phyloP scores from a whole-genome alignment of 148 eudicot species.

The Camellia granthamiana region DNA sequence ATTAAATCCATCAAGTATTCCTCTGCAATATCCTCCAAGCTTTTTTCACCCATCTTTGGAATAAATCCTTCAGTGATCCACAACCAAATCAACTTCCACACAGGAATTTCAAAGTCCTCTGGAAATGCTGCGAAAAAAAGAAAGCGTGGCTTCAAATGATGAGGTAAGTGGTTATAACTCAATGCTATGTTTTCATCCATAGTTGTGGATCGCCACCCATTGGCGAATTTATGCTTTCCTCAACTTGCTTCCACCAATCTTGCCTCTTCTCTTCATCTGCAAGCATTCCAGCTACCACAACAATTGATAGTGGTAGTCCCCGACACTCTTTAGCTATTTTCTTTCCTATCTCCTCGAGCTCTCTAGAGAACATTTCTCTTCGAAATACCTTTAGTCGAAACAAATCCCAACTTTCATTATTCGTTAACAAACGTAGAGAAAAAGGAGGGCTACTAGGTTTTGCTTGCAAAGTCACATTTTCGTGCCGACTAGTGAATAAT shows the following conservation, averaged over 20 bases:
- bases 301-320: constrained; percentile 39
- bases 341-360: constrained; percentile 7
- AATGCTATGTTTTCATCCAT: constrained; percentile 15
- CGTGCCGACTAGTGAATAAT: constrained; percentile 21
- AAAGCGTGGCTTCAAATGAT: constrained; percentile 30
- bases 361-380: constrained; percentile 7
- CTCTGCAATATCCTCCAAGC: constrained; percentile 19
- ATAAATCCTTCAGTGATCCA: constrained; percentile 48
- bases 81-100: constrained; percentile 19
- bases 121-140: constrained; percentile 34
- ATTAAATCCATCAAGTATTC: constrained; percentile 37
- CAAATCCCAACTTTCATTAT: constrained; percentile 29
- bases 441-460: neutral
- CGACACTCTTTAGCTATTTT: constrained; percentile 23
- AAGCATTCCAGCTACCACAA: constrained; percentile 31
- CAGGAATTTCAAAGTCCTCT: constrained; percentile 23
- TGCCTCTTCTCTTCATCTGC: neutral
- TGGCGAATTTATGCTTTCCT: constrained; percentile 6
- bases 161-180: constrained; percentile 33
- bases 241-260: constrained; percentile 22
- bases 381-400: constrained; percentile 24
- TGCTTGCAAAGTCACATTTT: constrained; percentile 16
- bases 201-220: neutral
- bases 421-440: constrained; percentile 14
- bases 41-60: neutral